Evolutionary conservation across 1,284 basidiomycete species (phyloP), one percentile per base, ranked within the genome.

Genomic region (Microbotryum scabiosae): DNA sequence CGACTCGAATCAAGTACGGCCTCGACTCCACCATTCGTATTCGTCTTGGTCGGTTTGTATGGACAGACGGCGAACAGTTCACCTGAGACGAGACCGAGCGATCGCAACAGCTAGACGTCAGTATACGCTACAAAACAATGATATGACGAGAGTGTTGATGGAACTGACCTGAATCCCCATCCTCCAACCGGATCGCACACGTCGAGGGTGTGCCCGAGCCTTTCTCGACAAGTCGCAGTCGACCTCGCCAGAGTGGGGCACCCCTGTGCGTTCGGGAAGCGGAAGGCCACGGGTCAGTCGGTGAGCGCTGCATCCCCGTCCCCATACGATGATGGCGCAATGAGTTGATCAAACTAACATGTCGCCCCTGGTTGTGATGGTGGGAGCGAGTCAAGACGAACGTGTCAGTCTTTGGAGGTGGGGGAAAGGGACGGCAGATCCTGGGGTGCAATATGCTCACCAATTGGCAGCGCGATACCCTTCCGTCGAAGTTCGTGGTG

Each of bases 1-100:
- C 94, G 83, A 10, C 90, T 93, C 0, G 90, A 94, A 76, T 99
- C 94, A 28, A 98, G 81, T 7, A 97, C 93, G 8, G 92, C 88
- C 72, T 99, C 96, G 21, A 97, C 90, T 30, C 84, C 85, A 7
- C 89, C 72, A 49, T 69, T 58, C 9, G 57, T 59, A 60, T 69
- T 69, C 43, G 61, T 86, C 51, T 85, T 85, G 41, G 82, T 79
- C 12, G 86, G 80, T 71, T 89, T 85, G 74, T 97, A 98, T n/a
- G 85, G 84, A 12, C 89, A 85, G 68, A 85, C 85, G 30, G 94
- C 96, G 76, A 98, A 98, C 52, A 92, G 86, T 46, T 77, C 76
- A n/a, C 76, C 75, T 67, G 67, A 25, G 45, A 23, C 5, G 16
- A 8, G 23, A 10, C 6, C 21, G 46, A 12, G 23, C 30, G 21